Evolutionary conservation across 2,329 filamentous ascomycete species (phyloP).

Genomic region (Niveomyces coronatus): DNA sequence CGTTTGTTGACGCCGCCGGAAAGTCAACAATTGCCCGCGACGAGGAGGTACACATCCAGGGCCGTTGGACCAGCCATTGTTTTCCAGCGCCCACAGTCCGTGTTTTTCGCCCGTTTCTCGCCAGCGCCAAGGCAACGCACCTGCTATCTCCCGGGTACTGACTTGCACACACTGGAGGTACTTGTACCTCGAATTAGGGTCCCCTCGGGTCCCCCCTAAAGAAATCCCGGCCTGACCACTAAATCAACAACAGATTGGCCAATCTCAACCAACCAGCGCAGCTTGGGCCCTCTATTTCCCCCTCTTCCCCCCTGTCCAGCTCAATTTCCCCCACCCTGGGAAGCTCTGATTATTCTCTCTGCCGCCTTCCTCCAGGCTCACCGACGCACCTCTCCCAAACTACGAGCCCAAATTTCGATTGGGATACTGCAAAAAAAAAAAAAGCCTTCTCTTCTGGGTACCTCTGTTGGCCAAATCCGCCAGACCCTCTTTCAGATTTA

Average conservation of each 20-base stretch:
- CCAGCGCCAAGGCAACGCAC: too few species aligned
- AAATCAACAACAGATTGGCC: background rate
- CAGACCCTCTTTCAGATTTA: conserved; percentile 7
- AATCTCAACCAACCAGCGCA: conserved; percentile 6
- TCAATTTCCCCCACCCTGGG: conserved; percentile 37
- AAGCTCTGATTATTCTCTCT: background rate
- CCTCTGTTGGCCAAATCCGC: conserved; percentile 6
- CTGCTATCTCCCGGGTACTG: too few species aligned
- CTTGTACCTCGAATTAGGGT: too few species aligned
- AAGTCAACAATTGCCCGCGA: too few species aligned
- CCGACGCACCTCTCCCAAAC: background rate
- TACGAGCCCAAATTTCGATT: conserved; percentile 3
- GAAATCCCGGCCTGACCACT: background rate
- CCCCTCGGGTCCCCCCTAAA: background rate
- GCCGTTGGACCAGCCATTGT: too few species aligned
- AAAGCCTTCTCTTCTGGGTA: conserved; percentile 6
- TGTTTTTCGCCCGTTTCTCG: too few species aligned
- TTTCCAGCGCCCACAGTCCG: too few species aligned
- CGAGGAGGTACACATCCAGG: too few species aligned
- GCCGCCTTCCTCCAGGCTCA: background rate
- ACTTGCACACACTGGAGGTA: too few species aligned
- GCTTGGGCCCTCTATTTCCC: conserved; percentile 1
- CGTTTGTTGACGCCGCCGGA: too few species aligned
- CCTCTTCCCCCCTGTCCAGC: conserved; percentile 23
- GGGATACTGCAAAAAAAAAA: conserved; percentile 8